Evolutionary conservation across 2,329 filamentous ascomycete species (phyloP).

Genomic region (Fusarium poae): DNA sequence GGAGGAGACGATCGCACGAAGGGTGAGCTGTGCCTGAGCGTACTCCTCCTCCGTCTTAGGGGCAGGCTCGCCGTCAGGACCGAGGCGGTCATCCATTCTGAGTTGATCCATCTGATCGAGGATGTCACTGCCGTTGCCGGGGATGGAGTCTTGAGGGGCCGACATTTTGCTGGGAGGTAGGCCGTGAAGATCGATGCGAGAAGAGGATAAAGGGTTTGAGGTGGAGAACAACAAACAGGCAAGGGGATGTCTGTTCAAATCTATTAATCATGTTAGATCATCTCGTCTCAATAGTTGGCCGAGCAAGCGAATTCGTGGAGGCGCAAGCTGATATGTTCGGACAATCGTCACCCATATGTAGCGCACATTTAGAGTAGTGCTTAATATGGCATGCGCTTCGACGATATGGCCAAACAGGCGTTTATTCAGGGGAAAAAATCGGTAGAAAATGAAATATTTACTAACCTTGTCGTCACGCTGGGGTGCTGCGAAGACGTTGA

Average conservation of each 20-base stretch:
- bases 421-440: neutral
- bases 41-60: slow-evolving; percentile 98
- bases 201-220: slow-evolving; percentile 19
- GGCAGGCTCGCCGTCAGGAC: slow-evolving; percentile 79
- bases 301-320: slow-evolving; percentile 11
- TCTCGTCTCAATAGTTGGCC: neutral
- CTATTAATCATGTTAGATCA: slow-evolving; percentile 22
- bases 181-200: slow-evolving; percentile 36
- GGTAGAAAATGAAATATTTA: slow-evolving; percentile 6
- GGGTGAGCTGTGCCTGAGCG: slow-evolving; percentile 88
- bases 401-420: neutral
- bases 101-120: slow-evolving; percentile 73
- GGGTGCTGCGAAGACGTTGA: slow-evolving; percentile 42
- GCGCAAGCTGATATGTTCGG: slow-evolving; percentile 31
- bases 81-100: slow-evolving; percentile 74
- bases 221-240: slow-evolving; percentile 18
- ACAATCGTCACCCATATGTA: slow-evolving; percentile 17
- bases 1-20: slow-evolving; percentile 97
- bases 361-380: slow-evolving; percentile 20
- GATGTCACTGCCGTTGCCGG: slow-evolving; percentile 72
- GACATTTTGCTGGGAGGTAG: slow-evolving; percentile 65
- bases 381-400: neutral
- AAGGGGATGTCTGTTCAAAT: slow-evolving; percentile 21
- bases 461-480: slow-evolving; percentile 47
- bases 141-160: slow-evolving; percentile 67